phyloP scores from a whole-genome alignment of 2,329 filamentous ascomycete species.

The Nemania bipapillata region DNA sequence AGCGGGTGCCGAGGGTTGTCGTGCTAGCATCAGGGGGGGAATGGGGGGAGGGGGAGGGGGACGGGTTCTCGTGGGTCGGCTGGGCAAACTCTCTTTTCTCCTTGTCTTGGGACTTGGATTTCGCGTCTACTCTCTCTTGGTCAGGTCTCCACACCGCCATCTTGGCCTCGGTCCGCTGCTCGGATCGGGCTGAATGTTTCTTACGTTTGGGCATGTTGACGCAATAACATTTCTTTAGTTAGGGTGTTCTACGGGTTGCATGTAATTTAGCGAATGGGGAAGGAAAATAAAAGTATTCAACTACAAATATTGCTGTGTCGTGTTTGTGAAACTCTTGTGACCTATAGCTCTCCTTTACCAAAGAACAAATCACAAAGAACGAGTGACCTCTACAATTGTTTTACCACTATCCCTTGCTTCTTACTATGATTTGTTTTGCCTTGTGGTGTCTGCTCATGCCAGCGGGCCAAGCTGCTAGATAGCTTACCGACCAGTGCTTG shows the following conservation, averaged over 20 bases:
- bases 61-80: too few relatives aligned
- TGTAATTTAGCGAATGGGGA: background rate
- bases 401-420: too few relatives aligned
- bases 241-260: background rate
- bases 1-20: constrained; percentile 23
- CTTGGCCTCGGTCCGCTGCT: constrained; percentile 12
- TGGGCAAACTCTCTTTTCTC: background rate
- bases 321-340: too few relatives aligned
- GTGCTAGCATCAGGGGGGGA: background rate
- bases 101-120: background rate
- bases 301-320: background rate
- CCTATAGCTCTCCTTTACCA: too few relatives aligned
- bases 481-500: background rate
- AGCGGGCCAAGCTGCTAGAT: background rate
- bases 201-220: constrained; percentile 21
- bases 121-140: background rate
- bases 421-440: background rate
- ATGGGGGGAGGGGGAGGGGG: too few relatives aligned
- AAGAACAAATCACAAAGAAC: too few relatives aligned
- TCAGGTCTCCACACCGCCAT: background rate
- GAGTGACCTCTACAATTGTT: too few relatives aligned
- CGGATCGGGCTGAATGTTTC: background rate
- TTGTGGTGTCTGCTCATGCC: background rate
- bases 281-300: background rate
- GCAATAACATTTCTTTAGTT: background rate